Evolutionary conservation across 2,329 filamentous ascomycete species (phyloP), one percentile per base, ranked within the genome.

Genomic region (Aspergillus caelatus): DNA sequence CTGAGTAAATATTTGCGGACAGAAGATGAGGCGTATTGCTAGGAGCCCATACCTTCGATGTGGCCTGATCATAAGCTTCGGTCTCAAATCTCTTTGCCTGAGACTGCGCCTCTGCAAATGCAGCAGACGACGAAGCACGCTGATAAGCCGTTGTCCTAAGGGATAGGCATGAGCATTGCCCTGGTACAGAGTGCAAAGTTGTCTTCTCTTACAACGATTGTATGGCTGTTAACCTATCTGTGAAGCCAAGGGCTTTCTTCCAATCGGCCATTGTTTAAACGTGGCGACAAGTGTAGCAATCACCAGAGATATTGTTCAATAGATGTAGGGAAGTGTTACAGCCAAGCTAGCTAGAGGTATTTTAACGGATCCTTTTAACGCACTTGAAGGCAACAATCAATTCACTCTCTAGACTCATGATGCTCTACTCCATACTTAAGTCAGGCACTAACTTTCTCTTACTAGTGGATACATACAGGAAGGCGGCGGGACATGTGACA

Each of bases 1-100:
- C 14, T 58, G 28, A 58, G 55, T 50, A 62, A 28, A 23, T 32
- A 32, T 10, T 2, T 8, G 21, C 7, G n/a, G n/a, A 26, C 10
- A n/a, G 2, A 21, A 55, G 36, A 9, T 54, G n/a, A 10, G 39
- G 14, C 34, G 23, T 30, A 32, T 30, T 12, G 43, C 23, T 55
- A 71, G 28, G 10, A 26, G 23, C n/a, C n/a, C 72, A 16, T 60
- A 80, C 79, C 71, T 75, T 79, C 7, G 78, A 78, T 36, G 65
- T 66, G 6, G 79, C 77, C 61, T 73, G 68, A 43, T 72, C 68
- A 63, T 79, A 79, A n/a, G 78, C 76, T 57, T 78, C 72, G 36
- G 60, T 73, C 77, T 96, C 93, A 46, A 88, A 79, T 54, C 83
- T 76, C 71, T 90, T 89, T 23, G 91, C 92, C 66, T 86, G 80